These are phyloP conservation scores for Wallacemonas sp. DNA, from an alignment of 208 protist species.

Conservation along the genomic window DNA sequence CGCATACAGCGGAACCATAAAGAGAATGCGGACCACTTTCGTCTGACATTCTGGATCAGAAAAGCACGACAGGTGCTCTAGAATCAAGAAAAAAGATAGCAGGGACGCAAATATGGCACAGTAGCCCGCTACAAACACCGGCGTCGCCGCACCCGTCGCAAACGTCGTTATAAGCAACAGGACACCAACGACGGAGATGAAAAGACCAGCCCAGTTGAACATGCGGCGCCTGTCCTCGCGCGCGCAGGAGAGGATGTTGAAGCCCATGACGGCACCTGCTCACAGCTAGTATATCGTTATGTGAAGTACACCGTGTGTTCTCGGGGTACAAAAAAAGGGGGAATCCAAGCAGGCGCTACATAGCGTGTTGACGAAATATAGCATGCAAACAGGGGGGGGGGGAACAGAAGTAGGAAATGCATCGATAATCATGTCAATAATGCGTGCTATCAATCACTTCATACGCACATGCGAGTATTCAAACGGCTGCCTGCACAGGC, in stretches of 20 bases:
- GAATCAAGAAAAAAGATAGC: constrained; percentile 85
- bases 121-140: constrained; percentile 82
- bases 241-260: constrained; percentile 11
- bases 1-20: constrained; percentile 94
- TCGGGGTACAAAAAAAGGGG: too few relatives aligned
- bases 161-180: constrained; percentile 67
- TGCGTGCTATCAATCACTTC: too few relatives aligned
- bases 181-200: constrained; percentile 71
- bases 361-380: too few relatives aligned
- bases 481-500: not conserved
- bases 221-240: constrained; percentile 61
- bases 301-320: too few relatives aligned
- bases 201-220: constrained; percentile 88
- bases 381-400: too few relatives aligned
- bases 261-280: not conserved
- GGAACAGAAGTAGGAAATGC: too few relatives aligned
- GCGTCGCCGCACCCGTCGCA: constrained; percentile 30
- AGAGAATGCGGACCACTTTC: constrained; percentile 92
- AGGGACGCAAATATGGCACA: constrained; percentile 89
- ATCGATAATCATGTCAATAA: too few relatives aligned
- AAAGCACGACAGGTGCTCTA: constrained; percentile 92
- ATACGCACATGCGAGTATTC: not conserved
- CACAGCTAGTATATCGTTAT: too few relatives aligned
- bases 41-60: constrained; percentile 89
- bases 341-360: too few relatives aligned